Conservation (phyloP, 1,284 basidiomycete species). For the Ustilago hordei region DNA sequence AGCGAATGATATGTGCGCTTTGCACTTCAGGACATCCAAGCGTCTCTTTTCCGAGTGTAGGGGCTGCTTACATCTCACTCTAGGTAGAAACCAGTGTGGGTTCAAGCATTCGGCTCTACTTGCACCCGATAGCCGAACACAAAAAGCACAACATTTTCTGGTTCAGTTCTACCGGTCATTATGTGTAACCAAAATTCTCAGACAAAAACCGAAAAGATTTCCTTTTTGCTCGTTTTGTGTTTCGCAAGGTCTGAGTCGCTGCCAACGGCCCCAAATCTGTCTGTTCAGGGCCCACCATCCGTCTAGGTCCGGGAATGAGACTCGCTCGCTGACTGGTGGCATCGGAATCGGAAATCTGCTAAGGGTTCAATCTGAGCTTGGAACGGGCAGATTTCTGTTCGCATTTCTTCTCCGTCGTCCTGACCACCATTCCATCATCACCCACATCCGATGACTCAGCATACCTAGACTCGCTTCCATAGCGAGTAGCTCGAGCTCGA, state of each 20-base stretch:
- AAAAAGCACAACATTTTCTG: too few relatives aligned
- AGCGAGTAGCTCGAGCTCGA: neutral
- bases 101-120: conserved; percentile 6
- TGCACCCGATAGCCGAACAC: too few relatives aligned
- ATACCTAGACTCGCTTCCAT: neutral
- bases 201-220: too few relatives aligned
- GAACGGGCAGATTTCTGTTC: neutral
- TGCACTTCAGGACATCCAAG: too few relatives aligned
- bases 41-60: too few relatives aligned
- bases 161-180: too few relatives aligned
- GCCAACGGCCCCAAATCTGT: neutral
- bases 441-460: neutral
- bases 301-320: too few relatives aligned
- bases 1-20: too few relatives aligned
- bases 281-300: too few relatives aligned
- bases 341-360: neutral
- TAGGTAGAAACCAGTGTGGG: neutral
- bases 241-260: neutral
- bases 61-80: too few relatives aligned
- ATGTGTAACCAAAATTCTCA: too few relatives aligned
- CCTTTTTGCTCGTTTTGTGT: too few relatives aligned
- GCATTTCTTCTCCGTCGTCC: neutral
- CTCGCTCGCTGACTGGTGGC: neutral
- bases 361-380: neutral
- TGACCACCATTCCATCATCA: neutral